Base-by-base conservation (phyloP, 2,329 filamentous ascomycete species). In the Penicillium oxalicum region DNA sequence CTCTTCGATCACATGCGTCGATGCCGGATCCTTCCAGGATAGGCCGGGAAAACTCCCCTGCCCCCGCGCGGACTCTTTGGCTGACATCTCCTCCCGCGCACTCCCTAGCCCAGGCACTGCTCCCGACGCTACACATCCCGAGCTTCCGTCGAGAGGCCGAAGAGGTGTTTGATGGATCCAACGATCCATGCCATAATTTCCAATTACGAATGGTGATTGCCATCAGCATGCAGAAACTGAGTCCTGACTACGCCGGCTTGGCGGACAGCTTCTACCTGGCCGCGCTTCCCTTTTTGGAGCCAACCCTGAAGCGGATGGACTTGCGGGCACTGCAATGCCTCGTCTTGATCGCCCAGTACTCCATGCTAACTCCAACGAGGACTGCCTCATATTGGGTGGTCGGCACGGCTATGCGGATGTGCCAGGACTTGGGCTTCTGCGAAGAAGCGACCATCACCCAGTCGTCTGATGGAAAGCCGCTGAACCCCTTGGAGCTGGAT, bases 181-280 rank as follows among this genome's bases (percentile, higher is more conserved):
- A 73, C 4, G 87, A 95, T 58, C 78, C 89, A 0, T 91, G 91
- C 66, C 84, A 91, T 63, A 90, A 93, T 61, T 97, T 96, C 61
- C 81, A 91, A 39, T 74, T 94, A 44, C 84, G 88, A 49, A 91
- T 97, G 82, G 88, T 96, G 45, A 83, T 97, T 62, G 91, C 93
- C 28, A 95, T 96, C 62, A 91, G 89, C 66, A 80, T 97, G 69
- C 91, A 97, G 69, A 95, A 94, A 68, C 78, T 96, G 61, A 88
- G 91, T 64, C 81, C 85, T 0, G 84, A 88, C 56, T 97, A 93
- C 67, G 90, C 91, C n/a, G 91, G 91, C 25, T 75, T 97, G 27
- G 91, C 93, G 28, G 91, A 97, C 69, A 91, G 89, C 64, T 97
- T 95, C 71, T 97, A 96, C 63, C 78, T 96, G 24, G 87, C 91